These are phyloP conservation scores for Boechera stricta DNA, from an alignment of 345 rosid genomes.

Conservation along the genomic window DNA sequence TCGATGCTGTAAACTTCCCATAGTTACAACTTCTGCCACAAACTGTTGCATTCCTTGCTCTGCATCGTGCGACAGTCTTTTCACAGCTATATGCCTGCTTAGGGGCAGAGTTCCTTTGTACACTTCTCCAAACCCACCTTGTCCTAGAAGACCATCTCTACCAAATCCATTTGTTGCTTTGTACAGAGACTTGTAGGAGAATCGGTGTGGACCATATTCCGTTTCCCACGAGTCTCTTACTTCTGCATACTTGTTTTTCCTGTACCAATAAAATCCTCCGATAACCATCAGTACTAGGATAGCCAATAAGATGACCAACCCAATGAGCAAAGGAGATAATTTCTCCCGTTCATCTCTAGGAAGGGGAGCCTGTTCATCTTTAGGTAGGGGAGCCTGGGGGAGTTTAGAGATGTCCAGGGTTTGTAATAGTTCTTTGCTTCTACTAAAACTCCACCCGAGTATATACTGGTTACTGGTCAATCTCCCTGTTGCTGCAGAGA, in stretches of 20 bases:
- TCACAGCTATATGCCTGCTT: slow-evolving; percentile 47
- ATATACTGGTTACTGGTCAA: slow-evolving; percentile 47
- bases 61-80: slow-evolving; percentile 51
- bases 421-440: slow-evolving; percentile 35
- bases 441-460: slow-evolving; percentile 65
- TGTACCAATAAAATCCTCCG: slow-evolving; percentile 30
- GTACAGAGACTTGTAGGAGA: slow-evolving; percentile 47
- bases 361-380: slow-evolving; percentile 46
- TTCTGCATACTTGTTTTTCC: slow-evolving; percentile 44
- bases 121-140: slow-evolving; percentile 54
- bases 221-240: slow-evolving; percentile 51
- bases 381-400: slow-evolving; percentile 50
- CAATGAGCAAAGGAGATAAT: slow-evolving; percentile 25
- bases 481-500: slow-evolving; percentile 57
- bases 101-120: slow-evolving; percentile 45
- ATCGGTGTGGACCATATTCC: slow-evolving; percentile 48
- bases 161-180: slow-evolving; percentile 53
- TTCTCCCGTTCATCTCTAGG: slow-evolving; percentile 20
- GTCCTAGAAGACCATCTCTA: slow-evolving; percentile 40
- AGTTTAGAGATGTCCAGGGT: slow-evolving; percentile 49
- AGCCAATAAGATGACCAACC: slow-evolving; percentile 8
- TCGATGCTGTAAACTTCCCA: slow-evolving; percentile 48
- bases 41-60: slow-evolving; percentile 52
- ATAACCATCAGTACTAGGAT: slow-evolving; percentile 14
- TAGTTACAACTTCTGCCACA: slow-evolving; percentile 49